Conservation (phyloP, 495 filamentous ascomycete genomes). For the Penicillium roqueforti region DNA sequence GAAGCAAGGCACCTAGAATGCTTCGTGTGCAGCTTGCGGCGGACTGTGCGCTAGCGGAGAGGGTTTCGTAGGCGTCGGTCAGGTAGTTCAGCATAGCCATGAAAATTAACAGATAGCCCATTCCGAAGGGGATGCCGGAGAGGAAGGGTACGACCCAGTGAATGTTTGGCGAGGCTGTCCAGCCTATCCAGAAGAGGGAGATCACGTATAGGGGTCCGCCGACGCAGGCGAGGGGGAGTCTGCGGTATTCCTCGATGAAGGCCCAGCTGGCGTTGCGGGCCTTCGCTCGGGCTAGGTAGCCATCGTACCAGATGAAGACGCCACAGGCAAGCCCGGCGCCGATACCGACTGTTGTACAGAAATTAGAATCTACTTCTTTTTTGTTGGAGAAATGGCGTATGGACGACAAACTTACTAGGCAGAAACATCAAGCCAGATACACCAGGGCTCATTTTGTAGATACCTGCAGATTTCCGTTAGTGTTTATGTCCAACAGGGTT, state of each 20-base stretch:
- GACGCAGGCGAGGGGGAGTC: slow-evolving; percentile 39
- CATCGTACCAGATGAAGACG: slow-evolving; percentile 40
- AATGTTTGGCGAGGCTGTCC: slow-evolving; percentile 34
- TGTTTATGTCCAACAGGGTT: not conserved
- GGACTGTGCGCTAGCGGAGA: slow-evolving; percentile 41
- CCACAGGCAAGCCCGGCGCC: slow-evolving; percentile 30
- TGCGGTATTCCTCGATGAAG: slow-evolving; percentile 36
- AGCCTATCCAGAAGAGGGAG: slow-evolving; percentile 39
- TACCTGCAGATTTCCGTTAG: slow-evolving; percentile 14
- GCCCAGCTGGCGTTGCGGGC: slow-evolving; percentile 34
- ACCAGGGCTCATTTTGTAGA: slow-evolving; percentile 37
- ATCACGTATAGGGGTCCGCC: slow-evolving; percentile 39
- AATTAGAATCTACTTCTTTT: not conserved
- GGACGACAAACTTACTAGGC: slow-evolving; percentile 26
- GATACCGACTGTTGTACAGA: slow-evolving; percentile 27
- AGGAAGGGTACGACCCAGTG: slow-evolving; percentile 40
- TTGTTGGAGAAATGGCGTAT: not conserved
- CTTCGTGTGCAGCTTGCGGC: slow-evolving; percentile 40
- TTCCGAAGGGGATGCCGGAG: slow-evolving; percentile 37
- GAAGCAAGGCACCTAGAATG: slow-evolving; percentile 38
- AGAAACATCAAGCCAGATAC: slow-evolving; percentile 32
- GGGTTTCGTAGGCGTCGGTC: slow-evolving; percentile 42
- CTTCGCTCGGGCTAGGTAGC: slow-evolving; percentile 34
- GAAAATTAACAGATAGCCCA: slow-evolving; percentile 42
- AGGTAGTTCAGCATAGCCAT: slow-evolving; percentile 48